Conservation (phyloP, 1,284 basidiomycete genomes). For the Caloboletus firmus region DNA sequence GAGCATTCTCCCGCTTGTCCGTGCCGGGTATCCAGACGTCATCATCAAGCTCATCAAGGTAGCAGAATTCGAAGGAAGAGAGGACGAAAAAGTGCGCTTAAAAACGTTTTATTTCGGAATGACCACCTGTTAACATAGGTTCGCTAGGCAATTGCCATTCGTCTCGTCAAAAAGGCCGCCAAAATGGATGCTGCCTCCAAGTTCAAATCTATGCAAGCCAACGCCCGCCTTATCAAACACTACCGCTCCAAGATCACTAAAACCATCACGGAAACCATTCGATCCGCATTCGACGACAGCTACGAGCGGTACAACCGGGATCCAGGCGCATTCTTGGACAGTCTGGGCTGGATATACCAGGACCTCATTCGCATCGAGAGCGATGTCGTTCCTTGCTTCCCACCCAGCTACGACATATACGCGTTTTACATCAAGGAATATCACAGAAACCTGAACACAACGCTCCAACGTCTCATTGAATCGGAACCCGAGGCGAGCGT, state of each 20-base stretch:
- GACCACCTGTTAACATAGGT: neutral
- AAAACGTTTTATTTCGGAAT: neutral
- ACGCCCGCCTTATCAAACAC: conserved; percentile 93
- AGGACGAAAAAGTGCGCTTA: conserved; percentile 84
- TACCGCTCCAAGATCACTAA: conserved; percentile 91
- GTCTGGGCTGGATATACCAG: conserved; percentile 90
- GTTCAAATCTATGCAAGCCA: conserved; percentile 89
- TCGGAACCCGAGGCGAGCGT: conserved; percentile 85
- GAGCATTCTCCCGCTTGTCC: conserved; percentile 79
- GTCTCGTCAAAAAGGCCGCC: conserved; percentile 90
- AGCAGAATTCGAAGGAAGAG: conserved; percentile 87
- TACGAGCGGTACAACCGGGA: conserved; percentile 65
- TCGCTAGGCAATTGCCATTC: conserved; percentile 82
- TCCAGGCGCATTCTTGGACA: conserved; percentile 74
- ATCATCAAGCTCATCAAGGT: conserved; percentile 93
- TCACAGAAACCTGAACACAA: conserved; percentile 84
- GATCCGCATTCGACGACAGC: conserved; percentile 69
- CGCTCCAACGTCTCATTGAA: conserved; percentile 71
- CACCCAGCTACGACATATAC: conserved; percentile 88
- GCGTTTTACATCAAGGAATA: conserved; percentile 86
- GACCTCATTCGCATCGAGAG: conserved; percentile 90
- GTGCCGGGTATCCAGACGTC: conserved; percentile 79
- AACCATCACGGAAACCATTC: conserved; percentile 77
- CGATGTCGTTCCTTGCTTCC: conserved; percentile 89
- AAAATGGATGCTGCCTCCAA: conserved; percentile 87